Conservation (phyloP, 1,284 basidiomycete species). For the Tranzscheliella williamsii region DNA sequence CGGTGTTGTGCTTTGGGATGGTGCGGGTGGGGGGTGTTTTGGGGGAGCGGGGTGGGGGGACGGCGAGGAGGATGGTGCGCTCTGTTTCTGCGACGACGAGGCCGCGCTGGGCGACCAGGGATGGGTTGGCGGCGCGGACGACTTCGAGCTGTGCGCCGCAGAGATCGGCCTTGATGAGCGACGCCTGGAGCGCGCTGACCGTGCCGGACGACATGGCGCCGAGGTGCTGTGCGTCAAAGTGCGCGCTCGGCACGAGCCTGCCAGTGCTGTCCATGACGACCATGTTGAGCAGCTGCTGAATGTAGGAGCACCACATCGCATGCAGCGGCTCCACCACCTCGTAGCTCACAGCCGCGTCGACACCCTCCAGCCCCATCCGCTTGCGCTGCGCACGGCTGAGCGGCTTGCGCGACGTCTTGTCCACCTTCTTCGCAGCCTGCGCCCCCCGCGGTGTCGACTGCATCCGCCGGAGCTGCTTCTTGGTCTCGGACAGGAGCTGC, state of each 20-base stretch:
- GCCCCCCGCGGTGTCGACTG: conserved; percentile 9
- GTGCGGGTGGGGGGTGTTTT: conserved; percentile 3
- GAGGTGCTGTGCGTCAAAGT: conserved; percentile 16
- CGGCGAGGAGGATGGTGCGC: conserved; percentile 22
- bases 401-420: conserved; percentile 4
- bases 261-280: conserved; percentile 22
- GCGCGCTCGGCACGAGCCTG: conserved; percentile 18
- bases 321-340: conserved; percentile 30
- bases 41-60: neutral
- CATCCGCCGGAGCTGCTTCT: conserved; percentile 15
- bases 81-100: conserved; percentile 39
- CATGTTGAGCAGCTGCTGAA: conserved; percentile 40
- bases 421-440: conserved; percentile 22
- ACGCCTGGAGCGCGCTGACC: conserved; percentile 27
- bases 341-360: conserved; percentile 26
- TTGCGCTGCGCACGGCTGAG: conserved; percentile 33
- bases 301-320: conserved; percentile 38
- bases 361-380: conserved; percentile 19
- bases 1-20: conserved; percentile 39
- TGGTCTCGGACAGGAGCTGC: conserved; percentile 11
- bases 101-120: conserved; percentile 24
- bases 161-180: conserved; percentile 38
- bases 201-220: conserved; percentile 25
- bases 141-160: conserved; percentile 40
- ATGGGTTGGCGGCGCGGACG: conserved; percentile 31